Evolutionary conservation across 23 red algal species (phyloP).

Genomic region (Gracilariopsis chorda): DNA sequence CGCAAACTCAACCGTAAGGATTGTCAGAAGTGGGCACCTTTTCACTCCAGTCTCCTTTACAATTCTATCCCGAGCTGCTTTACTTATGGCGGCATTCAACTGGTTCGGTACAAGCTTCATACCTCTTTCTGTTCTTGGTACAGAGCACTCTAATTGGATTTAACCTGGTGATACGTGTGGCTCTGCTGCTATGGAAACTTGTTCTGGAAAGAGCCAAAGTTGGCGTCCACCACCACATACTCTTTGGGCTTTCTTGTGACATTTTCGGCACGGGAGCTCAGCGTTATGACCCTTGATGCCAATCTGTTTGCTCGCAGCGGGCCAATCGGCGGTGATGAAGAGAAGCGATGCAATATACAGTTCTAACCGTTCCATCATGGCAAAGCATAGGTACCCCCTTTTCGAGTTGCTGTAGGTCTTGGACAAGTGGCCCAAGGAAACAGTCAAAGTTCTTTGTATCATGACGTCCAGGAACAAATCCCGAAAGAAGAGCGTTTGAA

Average conservation of each 20-base stretch:
- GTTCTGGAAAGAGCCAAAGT: too few species aligned
- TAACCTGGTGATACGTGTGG: too few species aligned
- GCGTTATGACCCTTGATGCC: background rate
- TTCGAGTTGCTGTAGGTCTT: background rate
- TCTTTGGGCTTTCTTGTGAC: background rate
- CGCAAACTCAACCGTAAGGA: background rate
- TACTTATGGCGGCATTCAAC: background rate
- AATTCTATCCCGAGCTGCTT: background rate
- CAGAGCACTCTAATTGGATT: background rate
- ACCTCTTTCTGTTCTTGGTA: background rate
- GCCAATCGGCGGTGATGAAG: background rate
- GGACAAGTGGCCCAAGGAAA: background rate
- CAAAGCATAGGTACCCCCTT: background rate
- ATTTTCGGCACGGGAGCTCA: background rate
- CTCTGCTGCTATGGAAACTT: too few species aligned
- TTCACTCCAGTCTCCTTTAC: background rate
- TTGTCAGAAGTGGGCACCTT: background rate
- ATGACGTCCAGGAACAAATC: background rate
- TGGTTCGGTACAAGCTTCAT: background rate
- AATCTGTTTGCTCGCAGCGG: background rate
- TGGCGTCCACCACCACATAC: too few species aligned
- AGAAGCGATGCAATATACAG: background rate
- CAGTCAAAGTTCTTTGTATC: background rate
- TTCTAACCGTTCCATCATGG: background rate
- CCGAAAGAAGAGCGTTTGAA: background rate